A percentile compares a stretch with the other conserved stretches of the same genome.
Evolutionary conservation across 169 alveolate genomes (phyloP).

Genomic region (Plasmodium blacklocki): DNA sequence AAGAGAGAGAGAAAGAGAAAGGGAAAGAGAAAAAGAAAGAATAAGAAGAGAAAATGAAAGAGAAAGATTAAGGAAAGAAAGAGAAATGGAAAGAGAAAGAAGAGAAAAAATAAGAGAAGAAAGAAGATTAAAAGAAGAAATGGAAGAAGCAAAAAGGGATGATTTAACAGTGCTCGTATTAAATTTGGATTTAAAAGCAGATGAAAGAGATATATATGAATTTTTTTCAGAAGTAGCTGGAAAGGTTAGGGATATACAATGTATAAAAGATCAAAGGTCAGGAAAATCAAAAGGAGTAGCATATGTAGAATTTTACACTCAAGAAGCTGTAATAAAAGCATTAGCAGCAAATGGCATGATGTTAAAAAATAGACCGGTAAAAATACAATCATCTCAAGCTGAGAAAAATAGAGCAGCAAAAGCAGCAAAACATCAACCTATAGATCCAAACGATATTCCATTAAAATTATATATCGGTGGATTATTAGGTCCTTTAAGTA

Average conservation of each 20-base stretch:
- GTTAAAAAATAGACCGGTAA: slow-evolving; percentile 92
- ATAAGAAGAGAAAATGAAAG: slow-evolving; percentile 26
- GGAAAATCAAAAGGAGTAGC: slow-evolving; percentile 98
- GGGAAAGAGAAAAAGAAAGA: slow-evolving; percentile 25
- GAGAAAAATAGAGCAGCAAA: slow-evolving; percentile 99
- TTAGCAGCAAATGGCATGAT: slow-evolving; percentile 93
- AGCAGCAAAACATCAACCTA: slow-evolving; percentile 92
- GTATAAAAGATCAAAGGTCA: slow-evolving; percentile 95
- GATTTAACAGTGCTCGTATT: slow-evolving; percentile 97
- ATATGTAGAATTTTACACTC: slow-evolving; percentile 97
- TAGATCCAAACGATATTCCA: slow-evolving; percentile 93
- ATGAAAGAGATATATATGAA: slow-evolving; percentile 96
- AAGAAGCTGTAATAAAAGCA: slow-evolving; percentile 96
- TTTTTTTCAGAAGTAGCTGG: slow-evolving; percentile 96
- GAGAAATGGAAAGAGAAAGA: slow-evolving; percentile 45
- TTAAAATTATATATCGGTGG: slow-evolving; percentile 94
- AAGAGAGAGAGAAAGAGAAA: slow-evolving; percentile 30
- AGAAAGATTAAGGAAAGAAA: slow-evolving; percentile 30
- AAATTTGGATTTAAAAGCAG: slow-evolving; percentile 93
- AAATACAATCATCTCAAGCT: slow-evolving; percentile 97
- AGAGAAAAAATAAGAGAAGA: slow-evolving; percentile 84
- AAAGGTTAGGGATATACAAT: slow-evolving; percentile 97
- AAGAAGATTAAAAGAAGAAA: slow-evolving; percentile 89
- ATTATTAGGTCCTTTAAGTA: slow-evolving; percentile 90
- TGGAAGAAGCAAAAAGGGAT: slow-evolving; percentile 97